phyloP scores from a whole-genome alignment of 768 basidiomycete species.

The Tricholoma furcatifolium region DNA sequence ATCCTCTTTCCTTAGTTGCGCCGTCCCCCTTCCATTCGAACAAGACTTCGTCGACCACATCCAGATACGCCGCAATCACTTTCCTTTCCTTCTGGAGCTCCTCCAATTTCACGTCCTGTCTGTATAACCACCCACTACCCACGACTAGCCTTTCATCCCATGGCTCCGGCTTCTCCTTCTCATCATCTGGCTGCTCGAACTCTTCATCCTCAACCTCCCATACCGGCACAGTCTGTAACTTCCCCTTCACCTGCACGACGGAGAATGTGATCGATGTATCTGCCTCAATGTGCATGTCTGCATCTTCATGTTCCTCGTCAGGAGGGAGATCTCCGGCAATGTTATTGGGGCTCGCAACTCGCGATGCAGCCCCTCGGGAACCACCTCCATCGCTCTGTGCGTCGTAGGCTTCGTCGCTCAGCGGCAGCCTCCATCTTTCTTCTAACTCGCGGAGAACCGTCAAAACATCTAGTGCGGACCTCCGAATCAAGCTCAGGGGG shows the following conservation, averaged over 20 bases:
- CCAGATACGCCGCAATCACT: constrained; percentile 61
- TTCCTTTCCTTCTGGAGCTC: constrained; percentile 57
- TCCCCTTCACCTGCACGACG: constrained; percentile 66
- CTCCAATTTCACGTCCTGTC: constrained; percentile 55
- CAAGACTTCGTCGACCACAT: constrained; percentile 77
- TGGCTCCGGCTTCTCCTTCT: constrained; percentile 60
- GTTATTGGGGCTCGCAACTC: constrained; percentile 40
- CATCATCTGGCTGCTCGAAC: constrained; percentile 20
- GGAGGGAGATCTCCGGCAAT: constrained; percentile 31
- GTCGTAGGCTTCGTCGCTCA: constrained; percentile 82
- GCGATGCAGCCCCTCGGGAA: constrained; percentile 38
- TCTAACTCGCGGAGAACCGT: constrained; percentile 78
- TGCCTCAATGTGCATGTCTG: constrained; percentile 40
- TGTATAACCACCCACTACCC: constrained; percentile 82
- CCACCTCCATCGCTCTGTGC: constrained; percentile 68
- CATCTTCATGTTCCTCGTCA: constrained; percentile 31
- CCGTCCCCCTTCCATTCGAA: constrained; percentile 59
- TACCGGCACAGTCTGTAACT: constrained; percentile 64
- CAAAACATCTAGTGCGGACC: constrained; percentile 81
- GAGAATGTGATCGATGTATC: constrained; percentile 70
- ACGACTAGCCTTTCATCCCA: constrained; percentile 85
- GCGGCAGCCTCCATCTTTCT: constrained; percentile 70
- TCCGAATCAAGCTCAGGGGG: constrained; percentile 68
- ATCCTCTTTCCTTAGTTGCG: constrained; percentile 44
- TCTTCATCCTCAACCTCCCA: constrained; percentile 75